Base-by-base conservation (phyloP, 805 yeast genomes). In the Candida cerambycidarum region DNA sequence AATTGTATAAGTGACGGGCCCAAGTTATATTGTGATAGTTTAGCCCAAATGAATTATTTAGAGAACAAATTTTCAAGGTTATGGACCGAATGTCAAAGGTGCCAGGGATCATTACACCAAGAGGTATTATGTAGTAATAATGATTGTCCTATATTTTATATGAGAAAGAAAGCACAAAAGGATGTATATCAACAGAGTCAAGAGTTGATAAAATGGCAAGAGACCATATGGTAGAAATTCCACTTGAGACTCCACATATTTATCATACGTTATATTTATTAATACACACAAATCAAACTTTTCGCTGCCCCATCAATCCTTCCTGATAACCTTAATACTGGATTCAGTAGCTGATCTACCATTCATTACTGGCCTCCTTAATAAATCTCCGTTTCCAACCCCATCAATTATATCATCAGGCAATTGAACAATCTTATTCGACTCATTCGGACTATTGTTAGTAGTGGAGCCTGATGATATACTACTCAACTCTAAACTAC, bases 1-100 rank as follows among this genome's bases (percentile, higher is more conserved):
- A 82, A 86, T 54, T 93, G 99, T 69, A 67, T 76, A 28, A 78
- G 76, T 48, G 86, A 92, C 0, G 88, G 92, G 0, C 89, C 93
- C 1, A 85, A 80, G 52, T 62, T 90, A 18, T 93, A 89, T 57
- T 81, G 89, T n/a, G 79, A 82, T 45, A 89, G 93, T 9, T 65
- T 93, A 36, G 83, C 86, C 3, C 83, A 80, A 45, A 82, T 90
- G 74, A 85, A 89, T 58, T 81, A 79, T 32, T 65, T 92, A 46
- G 96, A 93, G 59, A 77, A 80, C 46, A 83, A 84, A 53, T 93
- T 89, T 55, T 82, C 96, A 2, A 73, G 95, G 50, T 67, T 93
- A 48, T 93, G 99, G 99, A 92, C 98, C 0, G 96, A 93, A 59
- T 95, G 99, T 61, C 99, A 93, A 67, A 72, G 97, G 45, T 93